phyloP scores from a whole-genome alignment of 2,329 filamentous ascomycete genomes.

The Penicillium hordei region DNA sequence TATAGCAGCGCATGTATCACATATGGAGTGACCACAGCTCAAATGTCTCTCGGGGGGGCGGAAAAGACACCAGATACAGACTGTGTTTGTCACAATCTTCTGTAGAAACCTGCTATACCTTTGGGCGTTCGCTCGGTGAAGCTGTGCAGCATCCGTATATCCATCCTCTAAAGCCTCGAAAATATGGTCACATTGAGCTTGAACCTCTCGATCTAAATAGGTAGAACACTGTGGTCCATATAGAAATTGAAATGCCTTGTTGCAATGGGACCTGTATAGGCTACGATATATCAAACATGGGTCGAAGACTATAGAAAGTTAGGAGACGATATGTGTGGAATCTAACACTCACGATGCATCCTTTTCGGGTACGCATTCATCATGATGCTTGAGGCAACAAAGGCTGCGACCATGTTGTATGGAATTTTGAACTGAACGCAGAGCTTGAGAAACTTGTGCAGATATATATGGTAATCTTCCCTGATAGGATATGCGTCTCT shows the following conservation, averaged over 20 bases:
- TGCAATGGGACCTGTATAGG: conserved; percentile 4
- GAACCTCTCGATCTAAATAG: conserved; percentile 9
- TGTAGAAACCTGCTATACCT: conserved; percentile 1
- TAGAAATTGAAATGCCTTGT: conserved; percentile 4
- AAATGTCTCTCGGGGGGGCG: conserved; percentile 9
- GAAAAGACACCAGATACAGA: conserved; percentile 10
- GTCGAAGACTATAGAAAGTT: conserved; percentile 5
- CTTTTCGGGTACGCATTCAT: conserved; percentile 12
- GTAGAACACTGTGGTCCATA: not conserved
- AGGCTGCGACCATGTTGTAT: conserved; percentile 4
- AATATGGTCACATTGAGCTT: conserved; percentile 1
- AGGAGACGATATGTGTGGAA: not conserved
- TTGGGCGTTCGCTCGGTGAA: not conserved
- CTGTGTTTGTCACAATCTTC: conserved; percentile 1
- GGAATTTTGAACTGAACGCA: not conserved
- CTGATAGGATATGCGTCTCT: not conserved
- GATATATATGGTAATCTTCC: conserved; percentile 6
- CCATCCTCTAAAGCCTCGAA: conserved; percentile 6
- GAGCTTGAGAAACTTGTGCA: conserved; percentile 9
- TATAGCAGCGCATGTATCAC: not conserved
- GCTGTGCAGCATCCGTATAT: not conserved
- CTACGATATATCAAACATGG: not conserved
- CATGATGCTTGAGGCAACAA: conserved; percentile 11
- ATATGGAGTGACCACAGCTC: conserved; percentile 11
- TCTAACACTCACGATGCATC: conserved; percentile 8